Evolutionary conservation across 2,329 filamentous ascomycete genomes (phyloP), one percentile per base, ranked within the genome.

Genomic region (Stagonosporopsis chrysanthemi): DNA sequence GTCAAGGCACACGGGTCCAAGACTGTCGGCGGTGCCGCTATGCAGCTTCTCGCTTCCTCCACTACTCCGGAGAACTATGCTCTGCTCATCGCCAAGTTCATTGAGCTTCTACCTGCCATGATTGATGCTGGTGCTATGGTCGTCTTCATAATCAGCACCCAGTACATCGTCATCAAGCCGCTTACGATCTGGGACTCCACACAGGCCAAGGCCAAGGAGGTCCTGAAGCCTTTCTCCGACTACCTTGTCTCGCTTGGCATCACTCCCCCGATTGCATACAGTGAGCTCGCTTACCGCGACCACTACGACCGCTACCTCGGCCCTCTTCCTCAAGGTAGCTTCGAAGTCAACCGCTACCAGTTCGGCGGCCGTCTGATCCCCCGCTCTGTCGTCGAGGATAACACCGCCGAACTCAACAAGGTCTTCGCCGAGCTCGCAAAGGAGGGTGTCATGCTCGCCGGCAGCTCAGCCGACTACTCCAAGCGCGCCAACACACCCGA

Each of bases 301-400:
- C 67, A 74, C 54, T 64, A 60, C 60, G 56, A 60, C 12, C 44
- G 41, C 41, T 71, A 70, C 56, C 50, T 68, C 14, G 69, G 70
- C n/a, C 71, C 71, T 17, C 56, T 71, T 2, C 71, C 70, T 14
- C 41, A 54, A 11, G 70, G 70, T 17, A 56, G 53, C 54, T 60
- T 52, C 22, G 63, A 65, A 23, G 60, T 63, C 36, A 61, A 59
- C 52, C 52, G 63, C 19, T 64, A 65, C 31, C 60, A 66, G n/a
- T 67, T 67, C 39, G 64, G 64, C 5, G 63, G 64, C 11, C 63
- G 64, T 35, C 45, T 68, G 6, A 63, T 68, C 17, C 63, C 63
- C 9, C 60, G 66, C 31, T 41, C 54, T 9, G 60, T 69, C 24
- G 39, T 63, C 4, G 52, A 60, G 36, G 61, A 65, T 55, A 63